Conservation (phyloP, 2,329 filamentous ascomycete species). For the Periconia digitata region DNA sequence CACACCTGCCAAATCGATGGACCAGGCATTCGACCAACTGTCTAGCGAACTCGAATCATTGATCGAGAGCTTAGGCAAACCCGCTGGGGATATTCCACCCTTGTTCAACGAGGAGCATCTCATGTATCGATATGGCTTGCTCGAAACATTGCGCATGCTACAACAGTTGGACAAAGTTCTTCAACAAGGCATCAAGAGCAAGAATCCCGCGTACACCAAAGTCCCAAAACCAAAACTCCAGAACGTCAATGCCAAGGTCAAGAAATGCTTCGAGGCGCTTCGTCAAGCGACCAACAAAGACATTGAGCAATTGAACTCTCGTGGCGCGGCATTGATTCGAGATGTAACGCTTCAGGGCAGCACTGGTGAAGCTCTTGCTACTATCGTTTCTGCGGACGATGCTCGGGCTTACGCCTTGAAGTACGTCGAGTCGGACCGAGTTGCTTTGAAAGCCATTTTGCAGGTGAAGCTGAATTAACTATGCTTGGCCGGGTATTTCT, state of each 20-base stretch:
- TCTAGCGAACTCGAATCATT: conserved; percentile 8
- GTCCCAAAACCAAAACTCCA: conserved; percentile 19
- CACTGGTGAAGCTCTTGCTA: conserved; percentile 24
- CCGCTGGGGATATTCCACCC: conserved; percentile 5
- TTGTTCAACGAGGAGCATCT: conserved; percentile 29
- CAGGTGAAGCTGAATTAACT: conserved; percentile 37
- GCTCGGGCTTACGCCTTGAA: conserved; percentile 27
- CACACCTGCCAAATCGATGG: background rate
- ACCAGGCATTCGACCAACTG: background rate
- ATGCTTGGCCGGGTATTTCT: too few relatives aligned
- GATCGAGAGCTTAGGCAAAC: conserved; percentile 8
- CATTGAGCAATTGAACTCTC: conserved; percentile 22
- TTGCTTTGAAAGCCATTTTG: conserved; percentile 32
- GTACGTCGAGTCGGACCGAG: conserved; percentile 35
- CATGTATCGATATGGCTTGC: conserved; percentile 21
- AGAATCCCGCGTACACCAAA: conserved; percentile 9
- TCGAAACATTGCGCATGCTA: conserved; percentile 22
- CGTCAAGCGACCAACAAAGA: conserved; percentile 12
- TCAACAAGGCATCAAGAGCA: conserved; percentile 14
- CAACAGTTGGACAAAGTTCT: conserved; percentile 18
- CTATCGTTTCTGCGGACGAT: conserved; percentile 24
- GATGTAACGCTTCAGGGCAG: conserved; percentile 23
- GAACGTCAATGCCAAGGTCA: background rate
- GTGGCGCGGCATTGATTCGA: conserved; percentile 22
- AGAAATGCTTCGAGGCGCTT: background rate